Conservation (phyloP, 2,329 filamentous ascomycete genomes). For the Scleromitrula shiraiana region DNA sequence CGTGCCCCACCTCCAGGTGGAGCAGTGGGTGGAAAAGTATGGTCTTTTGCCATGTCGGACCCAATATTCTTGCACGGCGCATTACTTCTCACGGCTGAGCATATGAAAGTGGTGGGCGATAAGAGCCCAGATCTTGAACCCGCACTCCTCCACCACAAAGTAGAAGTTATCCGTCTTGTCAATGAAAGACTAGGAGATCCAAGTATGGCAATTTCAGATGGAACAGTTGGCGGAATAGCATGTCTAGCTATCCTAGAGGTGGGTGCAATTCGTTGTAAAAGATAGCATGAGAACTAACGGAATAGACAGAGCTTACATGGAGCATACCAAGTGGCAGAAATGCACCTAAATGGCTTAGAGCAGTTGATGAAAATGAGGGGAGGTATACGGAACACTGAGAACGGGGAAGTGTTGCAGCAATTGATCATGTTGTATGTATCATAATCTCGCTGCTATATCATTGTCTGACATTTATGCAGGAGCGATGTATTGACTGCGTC, state of each 20-base stretch:
- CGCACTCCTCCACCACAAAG: conserved; percentile 8
- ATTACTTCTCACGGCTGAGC: conserved; percentile 8
- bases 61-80: conserved; percentile 4
- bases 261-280: background rate
- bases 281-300: background rate
- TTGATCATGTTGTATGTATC: conserved; percentile 2
- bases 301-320: background rate
- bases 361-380: conserved; percentile 1
- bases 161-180: conserved; percentile 10
- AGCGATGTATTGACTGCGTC: background rate
- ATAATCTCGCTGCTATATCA: background rate
- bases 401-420: background rate
- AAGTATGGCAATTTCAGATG: background rate
- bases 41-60: conserved; percentile 5
- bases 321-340: background rate
- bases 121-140: background rate
- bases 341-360: conserved; percentile 3
- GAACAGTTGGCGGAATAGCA: conserved; percentile 10
- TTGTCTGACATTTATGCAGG: background rate
- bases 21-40: background rate
- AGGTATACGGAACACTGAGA: background rate
- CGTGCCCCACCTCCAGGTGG: background rate
- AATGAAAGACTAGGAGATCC: conserved; percentile 10
- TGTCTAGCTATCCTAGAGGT: conserved; percentile 10
- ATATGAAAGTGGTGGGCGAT: conserved; percentile 4